Evolutionary conservation across 2,329 filamentous ascomycete species (phyloP), one percentile per base, ranked within the genome.

Genomic region (Monosporascus sp.): DNA sequence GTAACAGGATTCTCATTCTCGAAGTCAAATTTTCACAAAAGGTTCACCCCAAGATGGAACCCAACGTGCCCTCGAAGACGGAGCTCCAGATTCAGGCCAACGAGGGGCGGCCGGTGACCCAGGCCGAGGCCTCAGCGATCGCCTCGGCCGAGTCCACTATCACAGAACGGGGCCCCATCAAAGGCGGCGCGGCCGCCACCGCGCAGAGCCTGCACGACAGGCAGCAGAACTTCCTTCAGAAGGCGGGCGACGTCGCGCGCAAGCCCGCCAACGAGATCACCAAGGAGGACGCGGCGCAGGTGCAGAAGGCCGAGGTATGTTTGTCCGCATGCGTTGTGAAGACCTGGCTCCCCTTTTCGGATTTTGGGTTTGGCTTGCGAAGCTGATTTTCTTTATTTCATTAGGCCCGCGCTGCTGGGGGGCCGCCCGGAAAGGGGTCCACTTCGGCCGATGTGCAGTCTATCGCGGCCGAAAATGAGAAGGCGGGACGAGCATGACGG

Each of bases 121-220:
- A 61, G 50, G 49, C 57, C 51, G 63, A 65, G 49, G 65, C 58
- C 1, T 62, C 65, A 1, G 50, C 48, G 48, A 55, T 70, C 41
- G 63, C 64, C 22, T 47, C 54, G 5, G 51, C 58, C 40, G 67
- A 69, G 56, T 58, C 57, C 37, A 63, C 65, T 40, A 49, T 65
- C 50, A 68, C 66, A n/a, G 64, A 64, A 14, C 57, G 58, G 47
- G 67, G 65, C 1, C 62, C 64, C 27, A 62, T 69, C 52, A 67
- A 67, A 46, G 68, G 66, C 46, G 68, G 69, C 1, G 53, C 63
- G 2, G 67, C 68, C 1, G 66, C 67, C 5, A 65, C 60, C 5
- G 67, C 68, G 1, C 68, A 71, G 55, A 67, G 66, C 55, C 52
- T 67, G 52, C 65, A 70, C 52, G 65, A 67, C 56, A 65, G 59